phyloP scores from a whole-genome alignment of 768 basidiomycete genomes.

The Boletus tomentosulus region DNA sequence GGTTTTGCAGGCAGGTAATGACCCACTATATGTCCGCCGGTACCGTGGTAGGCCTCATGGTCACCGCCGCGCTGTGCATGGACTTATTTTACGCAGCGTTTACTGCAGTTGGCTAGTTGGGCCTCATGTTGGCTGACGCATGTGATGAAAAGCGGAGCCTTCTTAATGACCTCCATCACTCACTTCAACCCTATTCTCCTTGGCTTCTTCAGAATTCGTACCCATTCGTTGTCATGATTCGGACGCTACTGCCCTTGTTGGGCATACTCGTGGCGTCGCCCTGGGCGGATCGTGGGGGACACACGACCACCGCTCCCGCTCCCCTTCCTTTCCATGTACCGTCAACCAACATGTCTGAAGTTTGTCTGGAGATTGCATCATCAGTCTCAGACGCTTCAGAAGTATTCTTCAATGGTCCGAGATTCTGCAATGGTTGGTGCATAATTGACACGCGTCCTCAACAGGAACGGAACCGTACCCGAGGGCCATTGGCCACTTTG shows the following conservation, averaged over 20 bases:
- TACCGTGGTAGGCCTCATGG: slow-evolving; percentile 9
- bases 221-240: not conserved
- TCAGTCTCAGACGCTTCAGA: slow-evolving; percentile 17
- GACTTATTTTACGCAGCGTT: not conserved
- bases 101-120: not conserved
- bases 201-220: slow-evolving; percentile 4
- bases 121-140: slow-evolving; percentile 11
- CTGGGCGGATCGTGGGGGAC: slow-evolving; percentile 1
- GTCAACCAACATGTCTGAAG: slow-evolving; percentile 5
- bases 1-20: not conserved
- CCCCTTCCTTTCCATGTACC: not conserved
- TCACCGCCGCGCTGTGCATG: slow-evolving; percentile 1
- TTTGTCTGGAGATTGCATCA: slow-evolving; percentile 21
- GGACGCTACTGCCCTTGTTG: slow-evolving; percentile 6
- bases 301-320: not conserved
- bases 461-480: slow-evolving; percentile 31
- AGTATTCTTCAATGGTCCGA: slow-evolving; percentile 22
- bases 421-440: not conserved
- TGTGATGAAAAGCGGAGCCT: slow-evolving; percentile 8
- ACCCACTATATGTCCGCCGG: not conserved
- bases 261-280: slow-evolving; percentile 7
- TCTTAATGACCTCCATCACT: slow-evolving; percentile 4
- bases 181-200: not conserved
- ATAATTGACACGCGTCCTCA: slow-evolving; percentile 7
- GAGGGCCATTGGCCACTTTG: slow-evolving; percentile 46